Percentiles rank a stretch among this genome's conserved stretches.
Evolutionary conservation across 345 rosid genomes (phyloP).

Genomic region (Combretum micranthum): DNA sequence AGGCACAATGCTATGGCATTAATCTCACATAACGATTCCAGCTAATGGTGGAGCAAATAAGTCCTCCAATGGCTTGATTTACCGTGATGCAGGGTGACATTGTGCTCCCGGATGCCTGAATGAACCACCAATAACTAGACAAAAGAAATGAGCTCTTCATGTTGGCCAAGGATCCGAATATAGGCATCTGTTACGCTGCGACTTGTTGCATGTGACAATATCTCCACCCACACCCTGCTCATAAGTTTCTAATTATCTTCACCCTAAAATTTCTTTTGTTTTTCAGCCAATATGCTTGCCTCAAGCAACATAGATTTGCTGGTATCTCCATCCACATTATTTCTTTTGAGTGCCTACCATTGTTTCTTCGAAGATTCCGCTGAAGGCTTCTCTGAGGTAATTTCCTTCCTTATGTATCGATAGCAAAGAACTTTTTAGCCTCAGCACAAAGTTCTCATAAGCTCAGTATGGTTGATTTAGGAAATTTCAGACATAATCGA

Average conservation of each 20-base stretch:
- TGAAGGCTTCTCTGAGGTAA: background rate
- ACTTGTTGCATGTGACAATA: conserved; percentile 45
- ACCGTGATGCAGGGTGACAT: conserved; percentile 44
- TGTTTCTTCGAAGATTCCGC: conserved; percentile 1
- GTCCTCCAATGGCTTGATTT: conserved; percentile 43
- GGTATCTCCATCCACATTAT: conserved; percentile 55
- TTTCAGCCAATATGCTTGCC: conserved; percentile 47
- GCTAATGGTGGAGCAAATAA: conserved; percentile 12
- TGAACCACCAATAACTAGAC: conserved; percentile 77
- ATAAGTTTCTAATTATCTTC: conserved; percentile 38
- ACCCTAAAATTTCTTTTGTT: conserved; percentile 10
- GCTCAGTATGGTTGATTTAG: conserved; percentile 3
- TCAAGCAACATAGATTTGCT: conserved; percentile 59
- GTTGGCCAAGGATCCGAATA: conserved; percentile 51
- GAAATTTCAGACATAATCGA: conserved; percentile 6
- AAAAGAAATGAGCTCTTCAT: conserved; percentile 51
- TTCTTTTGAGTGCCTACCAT: conserved; percentile 27
- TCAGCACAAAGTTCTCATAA: conserved; percentile 6
- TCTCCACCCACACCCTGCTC: conserved; percentile 61
- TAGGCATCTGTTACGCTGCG: conserved; percentile 45
- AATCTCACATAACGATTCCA: too few relatives aligned
- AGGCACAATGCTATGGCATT: too few relatives aligned
- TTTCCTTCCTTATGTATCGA: conserved; percentile 2
- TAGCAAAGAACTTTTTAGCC: conserved; percentile 4
- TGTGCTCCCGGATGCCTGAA: conserved; percentile 41